Conservation (phyloP, 192 early-diverging fungal genomes). For the Podochytrium sp. region DNA sequence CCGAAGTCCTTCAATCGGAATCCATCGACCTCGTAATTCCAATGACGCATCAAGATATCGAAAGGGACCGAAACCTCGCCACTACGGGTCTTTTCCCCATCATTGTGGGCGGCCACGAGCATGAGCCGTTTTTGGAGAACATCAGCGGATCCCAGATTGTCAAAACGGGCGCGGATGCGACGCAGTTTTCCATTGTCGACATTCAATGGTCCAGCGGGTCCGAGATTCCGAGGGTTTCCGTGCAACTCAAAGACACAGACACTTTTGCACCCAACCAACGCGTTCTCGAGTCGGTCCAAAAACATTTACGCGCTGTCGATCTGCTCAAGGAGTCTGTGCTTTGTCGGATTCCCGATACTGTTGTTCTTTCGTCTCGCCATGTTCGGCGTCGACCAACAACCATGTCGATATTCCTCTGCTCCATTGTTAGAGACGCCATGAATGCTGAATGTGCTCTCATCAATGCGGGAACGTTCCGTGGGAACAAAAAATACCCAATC, state of each 20-base stretch:
- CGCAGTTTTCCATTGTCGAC: neutral
- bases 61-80: neutral
- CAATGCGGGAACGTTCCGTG: conserved; percentile 13
- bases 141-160: neutral
- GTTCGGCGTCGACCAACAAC: neutral
- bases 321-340: neutral
- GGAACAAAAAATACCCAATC: conserved; percentile 3
- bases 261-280: neutral
- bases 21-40: conserved; percentile 8
- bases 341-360: neutral
- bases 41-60: conserved; percentile 21
- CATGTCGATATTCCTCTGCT: neutral
- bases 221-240: neutral
- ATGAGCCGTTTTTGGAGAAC: conserved; percentile 1
- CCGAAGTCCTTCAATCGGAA: neutral
- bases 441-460: neutral
- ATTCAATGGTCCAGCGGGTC: neutral
- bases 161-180: conserved; percentile 17
- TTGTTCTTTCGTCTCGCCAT: neutral
- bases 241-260: neutral
- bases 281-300: neutral
- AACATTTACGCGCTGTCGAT: neutral
- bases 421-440: neutral
- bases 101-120: conserved; percentile 26
- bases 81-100: conserved; percentile 1